phyloP scores from a whole-genome alignment of 352 stramenopile species.

The Globisporangium paddicum region DNA sequence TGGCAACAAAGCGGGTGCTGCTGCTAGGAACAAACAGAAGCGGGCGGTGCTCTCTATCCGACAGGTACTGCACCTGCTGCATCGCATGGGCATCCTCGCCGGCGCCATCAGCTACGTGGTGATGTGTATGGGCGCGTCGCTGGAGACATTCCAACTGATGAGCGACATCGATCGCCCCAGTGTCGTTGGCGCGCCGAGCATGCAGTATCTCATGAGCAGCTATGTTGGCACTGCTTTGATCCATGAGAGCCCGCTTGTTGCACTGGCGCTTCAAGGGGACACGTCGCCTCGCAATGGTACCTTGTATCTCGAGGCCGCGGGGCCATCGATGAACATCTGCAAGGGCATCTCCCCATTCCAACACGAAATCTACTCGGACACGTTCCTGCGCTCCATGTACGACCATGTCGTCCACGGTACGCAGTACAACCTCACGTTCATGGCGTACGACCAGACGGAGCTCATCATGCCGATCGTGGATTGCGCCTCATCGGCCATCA shows the following conservation, averaged over 20 bases:
- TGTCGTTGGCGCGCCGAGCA: conserved; percentile 11
- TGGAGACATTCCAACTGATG: neutral
- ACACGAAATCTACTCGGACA: conserved; percentile 28
- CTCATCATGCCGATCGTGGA: conserved; percentile 41
- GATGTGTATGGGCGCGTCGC: neutral
- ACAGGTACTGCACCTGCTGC: conserved; percentile 1
- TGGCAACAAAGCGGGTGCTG: neutral
- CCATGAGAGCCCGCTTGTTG: conserved; percentile 27
- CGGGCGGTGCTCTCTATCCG: neutral
- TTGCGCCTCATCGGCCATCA: conserved; percentile 27
- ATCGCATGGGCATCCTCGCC: neutral
- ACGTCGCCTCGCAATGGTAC: conserved; percentile 26
- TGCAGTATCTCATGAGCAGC: conserved; percentile 17
- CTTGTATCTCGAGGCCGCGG: conserved; percentile 29
- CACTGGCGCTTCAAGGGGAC: conserved; percentile 13
- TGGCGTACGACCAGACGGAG: conserved; percentile 18
- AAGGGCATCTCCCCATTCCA: neutral
- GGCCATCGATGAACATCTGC: conserved; percentile 11
- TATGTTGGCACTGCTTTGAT: conserved; percentile 28
- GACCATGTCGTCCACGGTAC: conserved; percentile 17
- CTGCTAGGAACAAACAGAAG: neutral
- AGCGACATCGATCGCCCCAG: conserved; percentile 12
- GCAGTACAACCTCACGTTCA: conserved; percentile 29
- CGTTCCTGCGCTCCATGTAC: conserved; percentile 26
- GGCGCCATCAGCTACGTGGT: neutral